These are phyloP conservation scores for Amyloporia xantha DNA, from an alignment of 768 basidiomycete genomes.

Conservation along the genomic window DNA sequence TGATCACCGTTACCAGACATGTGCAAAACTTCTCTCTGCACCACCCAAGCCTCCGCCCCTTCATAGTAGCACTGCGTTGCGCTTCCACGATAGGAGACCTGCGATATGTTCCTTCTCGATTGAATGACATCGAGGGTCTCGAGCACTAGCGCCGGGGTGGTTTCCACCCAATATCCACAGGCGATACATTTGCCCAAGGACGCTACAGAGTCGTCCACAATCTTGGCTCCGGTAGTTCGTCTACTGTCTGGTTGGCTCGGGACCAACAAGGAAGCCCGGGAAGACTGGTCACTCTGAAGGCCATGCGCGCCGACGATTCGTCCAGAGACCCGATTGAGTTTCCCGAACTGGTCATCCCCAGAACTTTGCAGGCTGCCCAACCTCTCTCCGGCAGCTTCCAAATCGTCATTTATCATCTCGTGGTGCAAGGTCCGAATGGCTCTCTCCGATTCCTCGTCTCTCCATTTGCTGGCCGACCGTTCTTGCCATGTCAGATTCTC, in stretches of 20 bases:
- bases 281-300: slow-evolving; percentile 30
- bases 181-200: slow-evolving; percentile 39
- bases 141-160: slow-evolving; percentile 47
- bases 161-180: slow-evolving; percentile 44
- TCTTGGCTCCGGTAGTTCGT: slow-evolving; percentile 37
- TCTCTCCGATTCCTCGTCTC: slow-evolving; percentile 43
- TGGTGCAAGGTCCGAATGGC: slow-evolving; percentile 42
- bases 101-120: slow-evolving; percentile 10
- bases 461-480: slow-evolving; percentile 39
- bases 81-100: no score
- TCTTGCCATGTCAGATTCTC: slow-evolving; percentile 26
- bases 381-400: slow-evolving; percentile 20
- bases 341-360: background rate
- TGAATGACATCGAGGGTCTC: slow-evolving; percentile 33
- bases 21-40: no score
- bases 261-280: slow-evolving; percentile 17
- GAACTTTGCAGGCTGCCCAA: background rate
- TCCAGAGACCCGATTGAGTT: slow-evolving; percentile 21
- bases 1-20: no score
- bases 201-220: slow-evolving; percentile 44
- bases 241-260: slow-evolving; percentile 35
- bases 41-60: no score
- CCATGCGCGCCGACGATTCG: slow-evolving; percentile 28
- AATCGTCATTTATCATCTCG: no score
- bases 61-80: no score